Base-by-base conservation (phyloP, 805 yeast genomes). In the Barnettozyma vustinii region DNA sequence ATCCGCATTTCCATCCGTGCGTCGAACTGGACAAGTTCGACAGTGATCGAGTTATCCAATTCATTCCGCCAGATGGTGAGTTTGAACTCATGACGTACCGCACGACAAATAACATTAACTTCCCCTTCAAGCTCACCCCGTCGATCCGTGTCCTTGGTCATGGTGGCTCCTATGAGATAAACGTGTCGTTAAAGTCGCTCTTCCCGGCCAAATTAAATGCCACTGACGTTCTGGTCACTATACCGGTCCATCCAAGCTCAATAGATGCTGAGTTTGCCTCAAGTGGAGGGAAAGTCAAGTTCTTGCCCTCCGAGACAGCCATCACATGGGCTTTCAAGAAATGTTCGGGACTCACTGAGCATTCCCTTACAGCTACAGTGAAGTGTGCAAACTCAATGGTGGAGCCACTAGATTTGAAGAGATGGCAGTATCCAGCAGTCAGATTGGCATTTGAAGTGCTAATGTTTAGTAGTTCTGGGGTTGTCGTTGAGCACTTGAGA, bases 1-100 rank as follows among this genome's bases (percentile, higher is more conserved):
- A 89, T 63, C 82, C 87, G 57, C 87, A 84, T 54, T 85, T 89
- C 66, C 96, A 89, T 65, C 92, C 87, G 58, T 87, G 96, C 65
- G 96, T 89, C 23, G 80, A 83, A 52, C 70, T 88, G 48, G 78
- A 79, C 50, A 76, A 79, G 56, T 87, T 84, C 64, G 89, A 86
- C 52, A 61, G 72, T 19, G 81, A 83, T 23, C 70, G 85, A 37
- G 68, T 78, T 21, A 84, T 90, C 50, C 79, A 76, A 42, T 89
- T 90, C 55, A 72, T 82, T 12, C 96, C 96, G 2, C 96, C 96
- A 1, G 96, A 89, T 66, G 96, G 96, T 0, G 79, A 81, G 45
- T 87, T 88, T 62, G 92, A 88, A 64, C 74, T 90, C 51, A 83
- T 90, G 91, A 73, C 79, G 33, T 90, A 89, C 66, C 71, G 83